Evolutionary conservation across 176 grass and related monocot genomes (phyloP).

Genomic region (Triticum monococcum): DNA sequence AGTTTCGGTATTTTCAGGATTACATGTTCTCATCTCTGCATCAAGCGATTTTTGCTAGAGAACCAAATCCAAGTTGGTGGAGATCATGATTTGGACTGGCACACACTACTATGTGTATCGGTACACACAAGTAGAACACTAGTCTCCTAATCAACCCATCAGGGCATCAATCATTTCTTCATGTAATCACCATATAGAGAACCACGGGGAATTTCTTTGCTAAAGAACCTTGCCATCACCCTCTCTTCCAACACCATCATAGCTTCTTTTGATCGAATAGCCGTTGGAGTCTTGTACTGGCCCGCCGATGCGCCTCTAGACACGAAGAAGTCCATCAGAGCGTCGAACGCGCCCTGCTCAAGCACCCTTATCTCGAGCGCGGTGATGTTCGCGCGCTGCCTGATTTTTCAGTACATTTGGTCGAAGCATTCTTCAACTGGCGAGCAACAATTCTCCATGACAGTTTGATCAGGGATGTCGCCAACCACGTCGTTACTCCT

Average conservation of each 20-base stretch:
- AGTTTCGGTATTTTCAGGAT: too few species aligned
- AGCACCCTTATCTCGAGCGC: conserved; percentile 16
- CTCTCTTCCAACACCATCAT: conserved; percentile 4
- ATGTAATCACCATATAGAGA: too few species aligned
- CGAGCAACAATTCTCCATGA: conserved; percentile 10
- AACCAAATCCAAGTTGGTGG: too few species aligned
- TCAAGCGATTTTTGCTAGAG: too few species aligned
- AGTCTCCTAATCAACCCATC: too few species aligned
- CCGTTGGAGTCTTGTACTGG: conserved; percentile 12
- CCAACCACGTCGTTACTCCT: too few species aligned
- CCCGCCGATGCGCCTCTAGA: background rate
- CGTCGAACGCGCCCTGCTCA: background rate
- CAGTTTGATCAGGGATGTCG: background rate
- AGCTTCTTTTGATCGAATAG: background rate
- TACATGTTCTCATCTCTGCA: too few species aligned
- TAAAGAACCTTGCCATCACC: conserved; percentile 1
- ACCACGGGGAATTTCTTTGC: background rate
- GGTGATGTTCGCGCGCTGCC: background rate
- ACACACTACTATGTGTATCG: too few species aligned
- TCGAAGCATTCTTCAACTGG: background rate
- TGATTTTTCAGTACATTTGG: background rate
- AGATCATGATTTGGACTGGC: too few species aligned
- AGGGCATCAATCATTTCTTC: too few species aligned
- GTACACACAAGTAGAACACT: too few species aligned
- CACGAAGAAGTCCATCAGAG: conserved; percentile 24